Evolutionary conservation across 23 red algal species (phyloP), one percentile per base, ranked within the genome.

Genomic region (Gracilaria vermiculophylla): DNA sequence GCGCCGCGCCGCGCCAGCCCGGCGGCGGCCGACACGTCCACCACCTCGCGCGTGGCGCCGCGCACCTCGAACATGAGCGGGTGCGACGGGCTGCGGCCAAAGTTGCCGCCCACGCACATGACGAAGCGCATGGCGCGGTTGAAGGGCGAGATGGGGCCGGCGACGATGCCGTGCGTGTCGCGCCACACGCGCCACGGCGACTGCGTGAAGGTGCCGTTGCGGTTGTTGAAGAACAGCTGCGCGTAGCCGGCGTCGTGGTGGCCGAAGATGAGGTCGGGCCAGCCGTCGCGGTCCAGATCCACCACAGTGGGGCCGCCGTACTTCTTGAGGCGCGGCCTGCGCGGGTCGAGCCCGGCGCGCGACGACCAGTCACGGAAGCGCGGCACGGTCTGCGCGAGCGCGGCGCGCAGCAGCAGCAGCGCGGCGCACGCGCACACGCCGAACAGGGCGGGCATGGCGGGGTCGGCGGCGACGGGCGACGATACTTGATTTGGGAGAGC

Each of bases 231-330:
- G 65, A 73, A 92, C 2, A 82, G 39, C 32, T 60, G 28, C 0
- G 69, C 61, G 31, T 35, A 58, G 41, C 48, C 28, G 9, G 20
- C 39, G 65, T 92, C 71, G 49, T 92, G 88, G 40, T 67, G 61
- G 49, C 51, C 39, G 33, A 75, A 69, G 51, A 87, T 75, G 47
- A 87, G 64, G 31, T 87, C 83, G 7, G 66, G 67, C 0, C 24
- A 76, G 50, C 83, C 83, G 31, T 87, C 83, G 27, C 49, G 40
- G 51, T 87, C 83, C 29, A 87, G 54, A 55, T 87, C 83, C 49
- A 62, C 64, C 2, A 87, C 54, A 29, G 64, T 57, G 20, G 83
- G 83, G 31, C 83, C 83, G 53, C 83, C 83, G 19, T 77, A 92
- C 66, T 75, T 87, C 29, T 70, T 70, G 15, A 70, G n/a, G 2